phyloP scores from a whole-genome alignment of 169 alveolate genomes.

The Plasmodium malariae region DNA sequence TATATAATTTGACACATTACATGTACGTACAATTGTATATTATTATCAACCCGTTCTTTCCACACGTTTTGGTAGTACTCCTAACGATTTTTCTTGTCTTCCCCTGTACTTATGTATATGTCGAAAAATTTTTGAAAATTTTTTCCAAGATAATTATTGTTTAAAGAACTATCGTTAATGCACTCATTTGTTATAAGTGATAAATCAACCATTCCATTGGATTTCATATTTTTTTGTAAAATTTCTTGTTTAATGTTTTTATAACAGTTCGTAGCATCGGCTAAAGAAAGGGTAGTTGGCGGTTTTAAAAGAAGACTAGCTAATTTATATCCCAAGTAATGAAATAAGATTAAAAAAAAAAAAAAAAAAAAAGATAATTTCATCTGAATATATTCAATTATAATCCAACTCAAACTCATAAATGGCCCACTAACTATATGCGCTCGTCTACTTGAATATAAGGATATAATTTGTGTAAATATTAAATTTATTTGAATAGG shows the following conservation, averaged over 20 bases:
- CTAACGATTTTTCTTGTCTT: not conserved
- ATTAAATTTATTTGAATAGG: conserved; percentile 27
- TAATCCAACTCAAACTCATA: conserved; percentile 67
- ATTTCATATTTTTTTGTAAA: not conserved
- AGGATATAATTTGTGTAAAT: conserved; percentile 18
- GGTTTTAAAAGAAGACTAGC: conserved; percentile 25
- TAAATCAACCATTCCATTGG: conserved; percentile 9
- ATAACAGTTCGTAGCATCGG: conserved; percentile 21
- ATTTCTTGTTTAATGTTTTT: conserved; percentile 9
- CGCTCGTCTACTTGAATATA: conserved; percentile 17
- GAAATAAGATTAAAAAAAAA: conserved; percentile 12
- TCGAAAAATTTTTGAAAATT: not conserved
- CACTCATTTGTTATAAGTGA: not conserved
- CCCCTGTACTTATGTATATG: not conserved
- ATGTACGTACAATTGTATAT: not conserved
- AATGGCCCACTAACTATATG: conserved; percentile 40
- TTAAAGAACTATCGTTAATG: not conserved
- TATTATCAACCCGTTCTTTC: no score
- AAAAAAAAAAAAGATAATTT: not conserved
- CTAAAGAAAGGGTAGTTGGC: conserved; percentile 13
- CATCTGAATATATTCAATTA: conserved; percentile 6
- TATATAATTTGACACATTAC: not conserved
- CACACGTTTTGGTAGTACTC: no score
- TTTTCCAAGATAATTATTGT: conserved; percentile 1
- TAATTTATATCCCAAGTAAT: conserved; percentile 44